Conservation (phyloP, 768 basidiomycete genomes). For the Amanita rubescens region DNA sequence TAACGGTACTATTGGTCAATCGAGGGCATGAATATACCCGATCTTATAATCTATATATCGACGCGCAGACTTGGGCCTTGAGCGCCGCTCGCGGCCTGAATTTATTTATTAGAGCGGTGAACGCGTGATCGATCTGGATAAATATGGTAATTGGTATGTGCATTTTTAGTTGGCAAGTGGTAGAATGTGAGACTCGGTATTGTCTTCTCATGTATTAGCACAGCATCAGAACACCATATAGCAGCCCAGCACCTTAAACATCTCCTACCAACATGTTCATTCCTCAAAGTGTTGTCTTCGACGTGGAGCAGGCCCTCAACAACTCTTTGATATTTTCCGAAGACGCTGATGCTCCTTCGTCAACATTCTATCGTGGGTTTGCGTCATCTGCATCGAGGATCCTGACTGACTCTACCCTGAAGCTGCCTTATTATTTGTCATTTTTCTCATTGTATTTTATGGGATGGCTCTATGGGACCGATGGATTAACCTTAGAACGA, state of each 20-base stretch:
- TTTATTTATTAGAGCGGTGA: too few species aligned
- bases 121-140: too few species aligned
- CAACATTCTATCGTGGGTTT: not conserved
- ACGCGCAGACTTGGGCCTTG: too few species aligned
- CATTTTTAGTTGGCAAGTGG: too few species aligned
- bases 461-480: slow-evolving; percentile 31
- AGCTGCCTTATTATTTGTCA: slow-evolving; percentile 21
- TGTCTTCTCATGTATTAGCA: not conserved
- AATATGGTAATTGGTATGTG: too few species aligned
- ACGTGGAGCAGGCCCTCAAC: not conserved
- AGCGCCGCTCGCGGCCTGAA: too few species aligned
- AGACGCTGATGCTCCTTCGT: not conserved
- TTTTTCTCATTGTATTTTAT: slow-evolving; percentile 26
- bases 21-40: too few species aligned
- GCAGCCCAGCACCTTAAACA: not conserved
- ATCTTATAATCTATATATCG: too few species aligned
- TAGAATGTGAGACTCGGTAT: too few species aligned
- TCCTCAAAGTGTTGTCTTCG: not conserved
- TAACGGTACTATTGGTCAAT: too few species aligned
- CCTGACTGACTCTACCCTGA: not conserved
- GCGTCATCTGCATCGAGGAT: not conserved
- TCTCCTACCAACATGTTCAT: not conserved
- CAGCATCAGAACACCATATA: not conserved
- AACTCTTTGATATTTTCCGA: not conserved
- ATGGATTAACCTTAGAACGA: slow-evolving; percentile 24